Conservation (phyloP, 306 rosid species). For the Cercis canadensis region DNA sequence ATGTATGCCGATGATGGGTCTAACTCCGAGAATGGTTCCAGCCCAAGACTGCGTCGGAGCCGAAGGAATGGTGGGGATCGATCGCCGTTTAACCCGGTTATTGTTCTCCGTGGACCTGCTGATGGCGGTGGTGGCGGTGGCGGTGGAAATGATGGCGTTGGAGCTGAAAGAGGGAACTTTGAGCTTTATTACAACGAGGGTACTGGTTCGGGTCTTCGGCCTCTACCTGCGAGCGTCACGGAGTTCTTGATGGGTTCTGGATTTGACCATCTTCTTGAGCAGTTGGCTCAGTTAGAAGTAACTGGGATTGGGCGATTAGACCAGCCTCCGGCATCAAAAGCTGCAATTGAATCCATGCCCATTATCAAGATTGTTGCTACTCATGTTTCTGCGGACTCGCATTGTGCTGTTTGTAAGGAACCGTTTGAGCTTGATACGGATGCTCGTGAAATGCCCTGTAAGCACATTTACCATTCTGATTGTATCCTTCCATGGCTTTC, state of each 20-base stretch:
- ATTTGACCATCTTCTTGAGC: conserved; percentile 68
- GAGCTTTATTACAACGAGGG: conserved; percentile 74
- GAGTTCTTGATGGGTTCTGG: conserved; percentile 74
- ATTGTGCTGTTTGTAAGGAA: conserved; percentile 73
- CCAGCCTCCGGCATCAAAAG: conserved; percentile 69
- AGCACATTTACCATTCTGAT: conserved; percentile 71
- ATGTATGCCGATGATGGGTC: conserved; percentile 47
- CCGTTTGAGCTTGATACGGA: conserved; percentile 59
- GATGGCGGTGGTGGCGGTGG: conserved; percentile 41
- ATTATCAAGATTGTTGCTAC: conserved; percentile 52
- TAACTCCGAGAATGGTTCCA: conserved; percentile 36
- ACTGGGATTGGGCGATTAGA: conserved; percentile 49
- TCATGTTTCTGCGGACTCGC: conserved; percentile 60
- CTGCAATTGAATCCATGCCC: conserved; percentile 75
- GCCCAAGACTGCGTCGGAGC: conserved; percentile 52
- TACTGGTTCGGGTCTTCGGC: conserved; percentile 63
- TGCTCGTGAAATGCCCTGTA: conserved; percentile 81
- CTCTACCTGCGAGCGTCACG: conserved; percentile 59
- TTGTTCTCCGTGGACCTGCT: conserved; percentile 60
- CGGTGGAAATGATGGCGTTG: conserved; percentile 46
- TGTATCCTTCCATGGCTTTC: conserved; percentile 80
- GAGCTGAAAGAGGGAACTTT: conserved; percentile 54
- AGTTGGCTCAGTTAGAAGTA: conserved; percentile 58
- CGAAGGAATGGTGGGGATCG: conserved; percentile 57
- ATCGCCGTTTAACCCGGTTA: conserved; percentile 66